Evolutionary conservation across 2,329 filamentous ascomycete species (phyloP), one percentile per base, ranked within the genome.

Genomic region (Ramichloridium luteum): DNA sequence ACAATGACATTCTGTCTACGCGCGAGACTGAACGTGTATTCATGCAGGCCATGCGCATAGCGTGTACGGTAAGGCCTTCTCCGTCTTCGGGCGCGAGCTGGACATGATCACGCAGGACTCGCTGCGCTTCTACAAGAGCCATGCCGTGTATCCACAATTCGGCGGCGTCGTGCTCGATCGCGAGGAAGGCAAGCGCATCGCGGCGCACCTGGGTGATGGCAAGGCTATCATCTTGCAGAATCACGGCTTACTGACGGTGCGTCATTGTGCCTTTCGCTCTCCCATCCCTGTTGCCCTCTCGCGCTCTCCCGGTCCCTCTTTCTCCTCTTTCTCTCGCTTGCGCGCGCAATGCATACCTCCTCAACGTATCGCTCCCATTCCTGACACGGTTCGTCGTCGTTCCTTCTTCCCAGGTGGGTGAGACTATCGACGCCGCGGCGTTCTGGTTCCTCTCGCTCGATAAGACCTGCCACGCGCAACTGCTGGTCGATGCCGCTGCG

Each of bases 51-150:
- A 64, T 43, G 59, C 60, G 11, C 63, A 65, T 36, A 58, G 51
- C 17, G 57, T 61, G 1, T 57, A 62, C 34, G 64, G 63, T 4
- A 65, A 65, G 38, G 63, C 62, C 0, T 67, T 56, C 32, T 57
- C 54, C 12, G 59, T 57, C 1, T 67, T 67, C 43, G 63, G 63
- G 0, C 45, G 57, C 16, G 50, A 58, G 34, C 46, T 65, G 6
- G 60, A 65, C 27, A 63, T 60, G 42, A 62, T 65, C 17, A 67
- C 61, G 1, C 64, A 67, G 36, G 64, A 67, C 36, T 54, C 54
- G 22, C 41, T 62, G 28, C 46, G 60, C 2, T 65, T 62, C 41
- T 57, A 61, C 35, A 43, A 54, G 27, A 43, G 49, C 27, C 58
- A 62, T 39, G 51, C 52, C 28, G 59, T 64, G 6, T 65, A 66